Evolutionary conservation across 495 filamentous ascomycete genomes (phyloP).

Genomic region (Neurospora discreta): DNA sequence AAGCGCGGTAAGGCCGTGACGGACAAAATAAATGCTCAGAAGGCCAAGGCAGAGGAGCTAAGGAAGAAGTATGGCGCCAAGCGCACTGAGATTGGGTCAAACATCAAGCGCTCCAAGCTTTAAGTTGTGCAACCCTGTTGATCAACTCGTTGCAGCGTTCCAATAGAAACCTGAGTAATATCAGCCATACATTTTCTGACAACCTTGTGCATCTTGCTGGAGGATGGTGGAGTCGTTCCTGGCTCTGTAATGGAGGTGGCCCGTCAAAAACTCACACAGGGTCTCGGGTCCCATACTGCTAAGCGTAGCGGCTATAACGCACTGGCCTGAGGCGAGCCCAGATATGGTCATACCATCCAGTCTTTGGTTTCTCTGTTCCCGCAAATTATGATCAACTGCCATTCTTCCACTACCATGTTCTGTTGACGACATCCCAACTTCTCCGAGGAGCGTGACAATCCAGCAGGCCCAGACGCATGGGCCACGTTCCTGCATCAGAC

Average conservation of each 20-base stretch:
- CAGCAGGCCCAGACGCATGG: background rate
- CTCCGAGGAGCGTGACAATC: background rate
- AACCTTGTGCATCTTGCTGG: background rate
- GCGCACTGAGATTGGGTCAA: constrained; percentile 36
- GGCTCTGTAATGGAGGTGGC: background rate
- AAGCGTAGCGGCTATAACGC: background rate
- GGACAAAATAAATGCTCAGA: constrained; percentile 54
- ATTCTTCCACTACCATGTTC: background rate
- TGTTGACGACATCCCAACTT: background rate
- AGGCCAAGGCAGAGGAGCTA: constrained; percentile 50
- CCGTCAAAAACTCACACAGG: background rate
- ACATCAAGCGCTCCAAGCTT: constrained; percentile 37
- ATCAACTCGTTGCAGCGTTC: background rate
- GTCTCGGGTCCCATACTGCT: background rate
- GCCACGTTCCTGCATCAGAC: background rate
- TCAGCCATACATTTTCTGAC: background rate
- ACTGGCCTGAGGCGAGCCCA: background rate
- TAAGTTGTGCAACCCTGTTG: constrained; percentile 14
- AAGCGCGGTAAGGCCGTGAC: constrained; percentile 51
- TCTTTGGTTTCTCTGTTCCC: background rate
- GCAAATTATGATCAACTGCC: background rate
- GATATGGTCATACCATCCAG: background rate
- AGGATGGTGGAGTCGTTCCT: background rate
- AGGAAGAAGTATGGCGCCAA: constrained; percentile 49
- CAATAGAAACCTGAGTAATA: background rate